Conservation (phyloP, 1,284 basidiomycete species). For the Ustilago bromivora region DNA sequence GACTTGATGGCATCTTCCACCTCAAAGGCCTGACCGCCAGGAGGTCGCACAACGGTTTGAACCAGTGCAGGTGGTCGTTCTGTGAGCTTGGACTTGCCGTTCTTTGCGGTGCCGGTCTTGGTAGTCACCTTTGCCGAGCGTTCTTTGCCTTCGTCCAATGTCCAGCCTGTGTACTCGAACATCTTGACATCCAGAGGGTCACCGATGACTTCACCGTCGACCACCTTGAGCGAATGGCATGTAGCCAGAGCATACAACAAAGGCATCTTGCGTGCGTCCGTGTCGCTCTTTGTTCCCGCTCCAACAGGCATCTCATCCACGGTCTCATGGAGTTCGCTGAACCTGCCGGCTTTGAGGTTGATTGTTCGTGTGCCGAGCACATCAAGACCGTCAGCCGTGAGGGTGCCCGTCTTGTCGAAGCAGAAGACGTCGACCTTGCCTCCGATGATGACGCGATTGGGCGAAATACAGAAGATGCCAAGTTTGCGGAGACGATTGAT, state of each 20-base stretch:
- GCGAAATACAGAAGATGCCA: slow-evolving; percentile 96
- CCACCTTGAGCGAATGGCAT: slow-evolving; percentile 93
- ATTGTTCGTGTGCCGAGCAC: slow-evolving; percentile 76
- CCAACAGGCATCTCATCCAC: slow-evolving; percentile 83
- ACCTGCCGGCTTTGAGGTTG: slow-evolving; percentile 74
- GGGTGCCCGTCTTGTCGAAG: slow-evolving; percentile 99
- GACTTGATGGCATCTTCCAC: slow-evolving; percentile 89
- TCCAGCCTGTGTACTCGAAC: slow-evolving; percentile 96
- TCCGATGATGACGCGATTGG: slow-evolving; percentile 93
- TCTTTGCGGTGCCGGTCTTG: slow-evolving; percentile 62
- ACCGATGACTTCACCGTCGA: slow-evolving; percentile 88
- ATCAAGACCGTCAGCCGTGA: slow-evolving; percentile 97
- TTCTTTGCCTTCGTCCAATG: slow-evolving; percentile 82
- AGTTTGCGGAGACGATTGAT: slow-evolving; percentile 87
- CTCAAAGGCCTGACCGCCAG: slow-evolving; percentile 87
- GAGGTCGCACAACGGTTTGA: slow-evolving; percentile 95
- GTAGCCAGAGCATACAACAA: slow-evolving; percentile 94
- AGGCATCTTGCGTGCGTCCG: slow-evolving; percentile 77
- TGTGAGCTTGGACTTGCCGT: slow-evolving; percentile 71
- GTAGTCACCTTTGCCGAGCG: slow-evolving; percentile 55
- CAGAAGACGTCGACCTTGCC: slow-evolving; percentile 98
- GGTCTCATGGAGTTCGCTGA: slow-evolving; percentile 90
- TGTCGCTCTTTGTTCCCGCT: slow-evolving; percentile 68
- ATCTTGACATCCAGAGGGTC: slow-evolving; percentile 91
- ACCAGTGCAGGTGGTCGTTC: slow-evolving; percentile 89